phyloP scores from a whole-genome alignment of 2,329 filamentous ascomycete genomes.

The Penicillium vulpinum region DNA sequence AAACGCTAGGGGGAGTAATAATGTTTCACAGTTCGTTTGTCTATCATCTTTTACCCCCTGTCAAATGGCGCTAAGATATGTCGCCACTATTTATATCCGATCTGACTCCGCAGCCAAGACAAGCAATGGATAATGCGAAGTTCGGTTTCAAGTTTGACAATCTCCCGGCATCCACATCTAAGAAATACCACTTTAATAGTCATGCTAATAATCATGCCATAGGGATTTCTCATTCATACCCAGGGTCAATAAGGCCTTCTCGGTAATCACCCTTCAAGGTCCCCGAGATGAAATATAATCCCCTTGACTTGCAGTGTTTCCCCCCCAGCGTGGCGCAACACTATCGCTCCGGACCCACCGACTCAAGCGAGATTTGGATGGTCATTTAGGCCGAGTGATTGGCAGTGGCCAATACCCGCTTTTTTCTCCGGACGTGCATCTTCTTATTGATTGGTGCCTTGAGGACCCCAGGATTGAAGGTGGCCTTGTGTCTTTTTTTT shows the following conservation, averaged over 20 bases:
- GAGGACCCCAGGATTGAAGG: slow-evolving; percentile 23
- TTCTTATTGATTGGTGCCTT: slow-evolving; percentile 20
- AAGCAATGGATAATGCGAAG: slow-evolving; percentile 4
- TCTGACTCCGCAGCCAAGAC: slow-evolving; percentile 17
- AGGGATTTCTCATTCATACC: too few relatives aligned
- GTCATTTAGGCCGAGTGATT: slow-evolving; percentile 15
- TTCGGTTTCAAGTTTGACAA: slow-evolving; percentile 5
- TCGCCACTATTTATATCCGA: slow-evolving; percentile 27
- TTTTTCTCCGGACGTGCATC: slow-evolving; percentile 28
- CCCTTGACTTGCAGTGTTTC: slow-evolving; percentile 22
- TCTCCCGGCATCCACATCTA: slow-evolving; percentile 9
- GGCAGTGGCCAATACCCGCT: slow-evolving; percentile 18
- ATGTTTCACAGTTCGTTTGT: slow-evolving; percentile 19
- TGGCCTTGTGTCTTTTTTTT: not conserved
- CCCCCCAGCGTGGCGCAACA: slow-evolving; percentile 26
- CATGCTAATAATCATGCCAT: too few relatives aligned
- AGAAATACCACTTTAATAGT: too few relatives aligned
- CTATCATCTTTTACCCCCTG: slow-evolving; percentile 3
- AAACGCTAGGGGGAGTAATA: slow-evolving; percentile 20
- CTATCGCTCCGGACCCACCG: slow-evolving; percentile 18
- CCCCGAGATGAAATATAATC: slow-evolving; percentile 5
- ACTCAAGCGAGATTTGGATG: slow-evolving; percentile 27
- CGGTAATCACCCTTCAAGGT: not conserved
- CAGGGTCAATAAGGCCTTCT: too few relatives aligned
- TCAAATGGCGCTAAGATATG: slow-evolving; percentile 17